A percentile compares a stretch with the other conserved stretches of the same genome.
These are phyloP conservation scores for Gastroboletus turbinatus DNA, from an alignment of 1,284 basidiomycete species.

Conservation along the genomic window DNA sequence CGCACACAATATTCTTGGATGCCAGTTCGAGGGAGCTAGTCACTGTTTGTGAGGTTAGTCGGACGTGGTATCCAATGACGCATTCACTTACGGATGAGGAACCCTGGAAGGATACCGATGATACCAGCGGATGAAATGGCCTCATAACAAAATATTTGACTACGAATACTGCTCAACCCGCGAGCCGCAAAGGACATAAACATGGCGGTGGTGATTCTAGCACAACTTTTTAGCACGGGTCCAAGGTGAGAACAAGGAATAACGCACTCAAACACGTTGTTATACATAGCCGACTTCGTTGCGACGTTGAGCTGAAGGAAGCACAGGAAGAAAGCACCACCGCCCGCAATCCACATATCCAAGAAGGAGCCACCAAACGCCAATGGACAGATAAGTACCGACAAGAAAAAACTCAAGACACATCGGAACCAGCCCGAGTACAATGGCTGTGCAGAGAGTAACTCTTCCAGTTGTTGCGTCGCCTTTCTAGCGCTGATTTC, in stretches of 20 bases:
- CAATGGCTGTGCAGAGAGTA: conserved; percentile 54
- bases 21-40: conserved; percentile 85
- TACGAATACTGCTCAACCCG: conserved; percentile 72
- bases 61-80: conserved; percentile 9
- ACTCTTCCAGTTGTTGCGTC: conserved; percentile 45
- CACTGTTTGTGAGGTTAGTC: conserved; percentile 46
- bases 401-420: conserved; percentile 66
- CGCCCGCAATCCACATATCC: conserved; percentile 79
- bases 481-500: conserved; percentile 79
- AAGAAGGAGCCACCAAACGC: conserved; percentile 84
- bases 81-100: conserved; percentile 66
- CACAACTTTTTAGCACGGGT: conserved; percentile 15
- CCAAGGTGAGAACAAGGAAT: not conserved
- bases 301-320: conserved; percentile 73
- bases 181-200: conserved; percentile 79
- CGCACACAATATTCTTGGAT: conserved; percentile 85
- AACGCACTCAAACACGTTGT: conserved; percentile 87
- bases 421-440: conserved; percentile 63
- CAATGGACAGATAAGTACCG: conserved; percentile 75
- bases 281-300: conserved; percentile 73
- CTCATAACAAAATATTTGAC: conserved; percentile 81
- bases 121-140: conserved; percentile 84
- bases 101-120: conserved; percentile 80
- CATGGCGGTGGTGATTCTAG: conserved; percentile 80
- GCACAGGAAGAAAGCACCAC: conserved; percentile 62